These are phyloP conservation scores for Cyathus striatus DNA, from an alignment of 768 basidiomycete genomes.

Conservation along the genomic window DNA sequence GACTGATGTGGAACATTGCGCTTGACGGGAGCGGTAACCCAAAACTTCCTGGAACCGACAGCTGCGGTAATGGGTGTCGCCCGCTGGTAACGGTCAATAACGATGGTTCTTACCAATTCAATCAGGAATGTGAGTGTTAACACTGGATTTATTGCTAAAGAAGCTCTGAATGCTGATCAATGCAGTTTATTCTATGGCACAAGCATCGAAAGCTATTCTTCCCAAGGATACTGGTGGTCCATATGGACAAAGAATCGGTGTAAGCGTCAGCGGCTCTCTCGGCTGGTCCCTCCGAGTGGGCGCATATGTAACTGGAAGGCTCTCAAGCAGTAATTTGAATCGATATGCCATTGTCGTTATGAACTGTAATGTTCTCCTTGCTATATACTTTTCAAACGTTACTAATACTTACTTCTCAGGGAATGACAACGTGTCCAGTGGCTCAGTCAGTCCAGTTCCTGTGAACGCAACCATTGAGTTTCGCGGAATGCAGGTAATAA, in stretches of 20 bases:
- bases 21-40: constrained; percentile 61
- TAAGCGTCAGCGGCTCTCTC: constrained; percentile 51
- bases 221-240: constrained; percentile 67
- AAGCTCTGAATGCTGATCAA: neutral
- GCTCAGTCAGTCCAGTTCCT: constrained; percentile 46
- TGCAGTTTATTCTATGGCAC: constrained; percentile 67
- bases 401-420: constrained; percentile 28
- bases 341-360: constrained; percentile 71
- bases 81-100: constrained; percentile 63
- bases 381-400: constrained; percentile 8
- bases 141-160: neutral
- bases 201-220: constrained; percentile 67
- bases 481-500: constrained; percentile 49
- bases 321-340: constrained; percentile 46
- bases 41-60: constrained; percentile 56
- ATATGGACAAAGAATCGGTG: constrained; percentile 65
- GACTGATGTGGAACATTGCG: constrained; percentile 73
- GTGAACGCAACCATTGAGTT: constrained; percentile 60
- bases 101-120: constrained; percentile 56
- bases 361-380: constrained; percentile 44
- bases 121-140: constrained; percentile 61
- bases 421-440: constrained; percentile 35
- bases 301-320: constrained; percentile 59
- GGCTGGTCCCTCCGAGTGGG: constrained; percentile 56
- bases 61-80: constrained; percentile 62